Percentiles rank a stretch among this genome's conserved stretches.
phyloP scores from a whole-genome alignment of 2,329 filamentous ascomycete species.

The Fusarium compactum region DNA sequence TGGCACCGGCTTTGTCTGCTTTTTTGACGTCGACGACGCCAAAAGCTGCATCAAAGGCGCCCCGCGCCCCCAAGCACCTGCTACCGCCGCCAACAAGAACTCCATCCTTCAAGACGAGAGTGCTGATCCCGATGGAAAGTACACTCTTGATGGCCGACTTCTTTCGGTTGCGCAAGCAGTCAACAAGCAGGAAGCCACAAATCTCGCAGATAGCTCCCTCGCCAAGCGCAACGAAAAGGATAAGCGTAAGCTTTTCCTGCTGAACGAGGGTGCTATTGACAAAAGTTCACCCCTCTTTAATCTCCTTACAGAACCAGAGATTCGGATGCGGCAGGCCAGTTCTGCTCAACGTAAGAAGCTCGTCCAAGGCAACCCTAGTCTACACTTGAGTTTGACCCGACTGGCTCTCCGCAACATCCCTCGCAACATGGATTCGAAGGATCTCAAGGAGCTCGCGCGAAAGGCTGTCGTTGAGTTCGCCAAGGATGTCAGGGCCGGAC shows the following conservation, averaged over 20 bases:
- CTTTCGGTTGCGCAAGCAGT: slow-evolving; percentile 88
- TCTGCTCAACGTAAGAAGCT: slow-evolving; percentile 88
- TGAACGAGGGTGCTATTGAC: slow-evolving; percentile 86
- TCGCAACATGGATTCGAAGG: slow-evolving; percentile 83
- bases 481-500: slow-evolving; percentile 83
- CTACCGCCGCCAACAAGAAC: slow-evolving; percentile 73
- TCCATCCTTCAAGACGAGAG: slow-evolving; percentile 91
- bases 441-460: slow-evolving; percentile 89
- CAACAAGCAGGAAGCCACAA: slow-evolving; percentile 81
- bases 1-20: slow-evolving; percentile 96
- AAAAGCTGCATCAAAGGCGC: slow-evolving; percentile 80
- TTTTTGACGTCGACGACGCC: slow-evolving; percentile 81
- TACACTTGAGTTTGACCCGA: slow-evolving; percentile 90
- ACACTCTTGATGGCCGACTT: slow-evolving; percentile 90
- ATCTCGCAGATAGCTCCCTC: slow-evolving; percentile 77
- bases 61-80: slow-evolving; percentile 66
- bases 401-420: slow-evolving; percentile 94
- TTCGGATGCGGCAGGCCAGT: slow-evolving; percentile 90
- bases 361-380: slow-evolving; percentile 88
- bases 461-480: slow-evolving; percentile 96
- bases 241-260: slow-evolving; percentile 88
- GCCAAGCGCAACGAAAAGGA: slow-evolving; percentile 78
- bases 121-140: slow-evolving; percentile 83
- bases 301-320: slow-evolving; percentile 80
- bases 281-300: slow-evolving; percentile 82